Evolutionary conservation across 768 basidiomycete species (phyloP), one percentile per base, ranked within the genome.

Genomic region (Cystobasidium onofrii): DNA sequence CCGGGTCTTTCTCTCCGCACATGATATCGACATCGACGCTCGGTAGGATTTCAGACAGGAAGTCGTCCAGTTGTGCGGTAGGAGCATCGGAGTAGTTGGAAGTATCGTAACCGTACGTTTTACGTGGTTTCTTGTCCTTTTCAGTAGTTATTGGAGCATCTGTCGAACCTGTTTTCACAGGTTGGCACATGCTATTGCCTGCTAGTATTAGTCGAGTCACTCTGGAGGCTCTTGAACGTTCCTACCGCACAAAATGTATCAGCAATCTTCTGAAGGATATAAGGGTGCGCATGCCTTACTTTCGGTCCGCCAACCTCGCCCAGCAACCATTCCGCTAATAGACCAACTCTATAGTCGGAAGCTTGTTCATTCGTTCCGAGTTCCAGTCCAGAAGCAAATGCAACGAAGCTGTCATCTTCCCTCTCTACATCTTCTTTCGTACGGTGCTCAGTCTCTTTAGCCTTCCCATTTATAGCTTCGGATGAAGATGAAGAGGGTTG

Each of bases 201-300:
- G 90, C 91, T 44, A 99, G 85, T 44, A 99, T 87, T 17, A 99
- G 83, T 17, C 92, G 85, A 7, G 91, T 89, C 78, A 98, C 89
- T 75, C 86, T 87, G 1, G 88, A 83, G 6, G 89, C 86, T 13
- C 85, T 83, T 10, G 83, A 78, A 78, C 88, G 88, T 73, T 91
- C 90, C 73, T 83, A 73, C 4, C 1, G 52, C 25, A 54, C 29
- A 60, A 63, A 7, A 20, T 6, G 31, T 13, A 27, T 60, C 39
- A 54, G 27, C n/a, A 27, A 63, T 25, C 18, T 9, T 63, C 10
- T 4, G 15, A 4, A 63, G 61, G 31, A 31, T 27, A 31, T 20
- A 10, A 63, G 31, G 6, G 31, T 31, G 52, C n/a, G n/a, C 54
- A 18, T 6, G 20, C 3, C 74, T 39, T 74, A 83, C 82, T 64